Percentiles rank a stretch among this genome's conserved stretches.
Evolutionary conservation across 257 asterid genomes (phyloP).

Genomic region (Solanum tarapatanum): DNA sequence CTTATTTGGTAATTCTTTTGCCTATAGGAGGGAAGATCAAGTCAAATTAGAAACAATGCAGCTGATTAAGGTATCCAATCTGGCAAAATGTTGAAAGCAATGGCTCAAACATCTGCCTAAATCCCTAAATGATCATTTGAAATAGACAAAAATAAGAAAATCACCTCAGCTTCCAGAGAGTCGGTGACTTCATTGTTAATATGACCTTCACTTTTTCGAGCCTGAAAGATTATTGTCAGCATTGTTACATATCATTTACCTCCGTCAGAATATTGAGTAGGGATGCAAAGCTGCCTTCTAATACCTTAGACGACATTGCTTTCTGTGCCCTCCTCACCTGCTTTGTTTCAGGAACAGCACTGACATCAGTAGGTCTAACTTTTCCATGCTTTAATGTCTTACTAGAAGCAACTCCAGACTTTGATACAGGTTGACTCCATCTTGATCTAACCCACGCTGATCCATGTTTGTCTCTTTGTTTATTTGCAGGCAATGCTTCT

Average conservation of each 20-base stretch:
- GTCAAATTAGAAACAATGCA: neutral
- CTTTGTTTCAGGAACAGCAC: slow-evolving; percentile 35
- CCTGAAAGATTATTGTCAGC: slow-evolving; percentile 27
- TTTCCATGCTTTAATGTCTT: slow-evolving; percentile 50
- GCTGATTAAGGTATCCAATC: neutral
- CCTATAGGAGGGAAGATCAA: slow-evolving; percentile 25
- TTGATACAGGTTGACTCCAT: slow-evolving; percentile 32
- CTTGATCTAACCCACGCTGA: slow-evolving; percentile 34
- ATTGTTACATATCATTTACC: slow-evolving; percentile 10
- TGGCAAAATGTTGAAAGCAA: neutral
- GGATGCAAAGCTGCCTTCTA: neutral
- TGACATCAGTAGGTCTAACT: slow-evolving; percentile 24
- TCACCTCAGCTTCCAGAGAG: slow-evolving; percentile 55
- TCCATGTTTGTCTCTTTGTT: slow-evolving; percentile 35
- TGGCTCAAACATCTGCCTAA: neutral
- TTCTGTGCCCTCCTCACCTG: slow-evolving; percentile 49
- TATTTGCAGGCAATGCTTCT: slow-evolving; percentile 31
- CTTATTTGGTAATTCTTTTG: slow-evolving; percentile 46
- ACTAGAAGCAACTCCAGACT: slow-evolving; percentile 34
- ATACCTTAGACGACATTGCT: slow-evolving; percentile 39
- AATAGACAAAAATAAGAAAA: neutral
- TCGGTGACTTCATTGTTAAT: slow-evolving; percentile 23
- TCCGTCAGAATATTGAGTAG: neutral
- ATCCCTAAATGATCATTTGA: neutral
- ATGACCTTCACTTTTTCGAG: slow-evolving; percentile 36